Percentiles rank a stretch among this genome's conserved stretches.
Conservation (phyloP, 495 filamentous ascomycete species). For the Penicillium herquei region DNA sequence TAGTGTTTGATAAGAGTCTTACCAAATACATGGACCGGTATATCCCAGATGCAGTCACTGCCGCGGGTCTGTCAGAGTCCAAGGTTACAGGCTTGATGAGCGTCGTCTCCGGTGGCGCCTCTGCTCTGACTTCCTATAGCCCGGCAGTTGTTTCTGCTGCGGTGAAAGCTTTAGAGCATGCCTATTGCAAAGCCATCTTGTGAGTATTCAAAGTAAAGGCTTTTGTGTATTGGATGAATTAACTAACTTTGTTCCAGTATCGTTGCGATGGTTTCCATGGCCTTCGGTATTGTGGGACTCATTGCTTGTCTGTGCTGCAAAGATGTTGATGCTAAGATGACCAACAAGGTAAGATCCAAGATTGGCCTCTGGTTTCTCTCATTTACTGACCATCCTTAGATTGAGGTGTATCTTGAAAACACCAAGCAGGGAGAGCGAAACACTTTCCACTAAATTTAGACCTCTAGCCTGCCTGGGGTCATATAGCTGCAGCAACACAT, state of each 20-base stretch:
- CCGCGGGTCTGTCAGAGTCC: conserved; percentile 20
- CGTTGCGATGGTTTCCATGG: conserved; percentile 27
- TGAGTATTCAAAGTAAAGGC: conserved; percentile 3
- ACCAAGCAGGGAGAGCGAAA: background rate
- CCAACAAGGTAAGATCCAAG: conserved; percentile 20
- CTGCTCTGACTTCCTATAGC: conserved; percentile 18
- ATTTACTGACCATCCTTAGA: background rate
- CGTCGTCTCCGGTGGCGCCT: conserved; percentile 10
- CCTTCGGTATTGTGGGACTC: conserved; percentile 25
- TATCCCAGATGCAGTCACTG: conserved; percentile 17
- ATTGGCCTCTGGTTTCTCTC: background rate
- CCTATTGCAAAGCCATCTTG: conserved; percentile 29
- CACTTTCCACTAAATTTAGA: background rate
- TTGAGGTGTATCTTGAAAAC: conserved; percentile 1
- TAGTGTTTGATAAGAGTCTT: conserved; percentile 19
- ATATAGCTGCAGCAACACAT: background rate
- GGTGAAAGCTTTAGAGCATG: conserved; percentile 14
- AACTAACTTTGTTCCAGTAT: conserved; percentile 6
- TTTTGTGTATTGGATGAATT: background rate
- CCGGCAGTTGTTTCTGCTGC: conserved; percentile 20
- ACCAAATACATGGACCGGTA: conserved; percentile 16
- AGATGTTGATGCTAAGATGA: conserved; percentile 27
- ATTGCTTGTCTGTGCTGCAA: conserved; percentile 27
- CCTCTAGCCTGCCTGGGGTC: background rate
- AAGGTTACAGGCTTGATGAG: conserved; percentile 17